Conservation (phyloP, 768 basidiomycete species). For the Hericium rajendrae region DNA sequence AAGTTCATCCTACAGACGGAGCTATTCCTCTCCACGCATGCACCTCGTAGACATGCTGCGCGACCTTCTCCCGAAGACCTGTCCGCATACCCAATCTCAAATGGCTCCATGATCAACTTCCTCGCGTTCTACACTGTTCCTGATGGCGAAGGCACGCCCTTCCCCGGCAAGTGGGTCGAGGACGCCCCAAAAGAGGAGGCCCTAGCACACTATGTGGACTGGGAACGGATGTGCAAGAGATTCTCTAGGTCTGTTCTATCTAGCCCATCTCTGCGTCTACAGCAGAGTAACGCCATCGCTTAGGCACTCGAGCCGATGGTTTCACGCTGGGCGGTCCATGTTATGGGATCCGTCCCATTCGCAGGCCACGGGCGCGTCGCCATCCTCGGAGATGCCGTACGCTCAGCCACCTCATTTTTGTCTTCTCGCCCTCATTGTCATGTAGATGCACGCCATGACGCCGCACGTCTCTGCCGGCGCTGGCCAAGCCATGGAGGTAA, state of each 20-base stretch:
- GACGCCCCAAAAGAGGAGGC: constrained; percentile 15
- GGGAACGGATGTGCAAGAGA: background rate
- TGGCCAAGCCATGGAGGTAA: constrained; percentile 22
- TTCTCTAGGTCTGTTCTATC: background rate
- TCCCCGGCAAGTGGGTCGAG: constrained; percentile 17
- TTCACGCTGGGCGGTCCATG: constrained; percentile 19
- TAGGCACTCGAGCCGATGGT: constrained; percentile 15
- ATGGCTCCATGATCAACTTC: constrained; percentile 17
- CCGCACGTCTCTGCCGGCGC: constrained; percentile 22
- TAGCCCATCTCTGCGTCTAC: background rate
- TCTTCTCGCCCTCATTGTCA: background rate
- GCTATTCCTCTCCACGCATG: background rate
- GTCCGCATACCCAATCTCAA: constrained; percentile 19
- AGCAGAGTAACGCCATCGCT: too few species aligned
- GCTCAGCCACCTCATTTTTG: background rate
- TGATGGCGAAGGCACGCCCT: constrained; percentile 14
- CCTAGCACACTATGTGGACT: background rate
- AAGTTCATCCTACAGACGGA: background rate
- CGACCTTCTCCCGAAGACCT: background rate
- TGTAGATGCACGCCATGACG: constrained; percentile 20
- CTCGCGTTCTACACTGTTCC: constrained; percentile 16
- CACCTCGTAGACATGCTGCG: background rate
- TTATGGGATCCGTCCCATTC: constrained; percentile 17
- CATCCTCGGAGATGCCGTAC: constrained; percentile 23
- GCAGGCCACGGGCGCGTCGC: constrained; percentile 19